A percentile compares a stretch with the other conserved stretches of the same genome.
These are phyloP conservation scores for Acarospora socialis DNA, from an alignment of 2,329 filamentous ascomycete genomes.

Conservation along the genomic window DNA sequence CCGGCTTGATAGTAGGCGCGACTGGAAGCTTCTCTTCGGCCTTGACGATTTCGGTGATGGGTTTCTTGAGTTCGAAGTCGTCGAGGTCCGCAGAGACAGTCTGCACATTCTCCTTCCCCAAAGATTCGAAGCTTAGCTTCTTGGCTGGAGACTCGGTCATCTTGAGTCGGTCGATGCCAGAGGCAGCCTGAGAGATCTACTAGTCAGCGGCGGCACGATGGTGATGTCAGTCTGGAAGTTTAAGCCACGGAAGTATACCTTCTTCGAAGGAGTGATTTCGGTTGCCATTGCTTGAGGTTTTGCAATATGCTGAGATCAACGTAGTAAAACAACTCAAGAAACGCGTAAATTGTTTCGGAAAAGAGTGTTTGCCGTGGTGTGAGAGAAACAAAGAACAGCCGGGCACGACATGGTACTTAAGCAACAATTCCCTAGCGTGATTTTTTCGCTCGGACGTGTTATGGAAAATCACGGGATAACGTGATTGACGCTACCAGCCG, in stretches of 20 bases:
- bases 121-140: slow-evolving; percentile 64
- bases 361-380: slow-evolving; percentile 11
- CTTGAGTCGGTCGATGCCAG: slow-evolving; percentile 74
- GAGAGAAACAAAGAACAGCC: slow-evolving; percentile 13
- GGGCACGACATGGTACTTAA: too few relatives aligned
- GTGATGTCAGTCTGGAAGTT: slow-evolving; percentile 21
- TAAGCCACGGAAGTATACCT: slow-evolving; percentile 40
- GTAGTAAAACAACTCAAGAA: neutral
- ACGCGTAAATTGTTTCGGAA: too few relatives aligned
- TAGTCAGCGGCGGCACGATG: slow-evolving; percentile 19
- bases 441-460: too few relatives aligned
- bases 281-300: slow-evolving; percentile 50
- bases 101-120: slow-evolving; percentile 69
- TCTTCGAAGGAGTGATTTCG: slow-evolving; percentile 60
- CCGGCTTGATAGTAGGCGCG: slow-evolving; percentile 43
- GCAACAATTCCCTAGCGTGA: too few relatives aligned
- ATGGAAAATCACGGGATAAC: too few relatives aligned
- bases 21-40: slow-evolving; percentile 19
- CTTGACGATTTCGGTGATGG: slow-evolving; percentile 33
- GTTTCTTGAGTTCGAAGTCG: slow-evolving; percentile 45
- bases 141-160: slow-evolving; percentile 79
- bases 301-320: slow-evolving; percentile 4
- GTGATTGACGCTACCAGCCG: too few relatives aligned
- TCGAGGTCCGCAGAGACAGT: slow-evolving; percentile 37
- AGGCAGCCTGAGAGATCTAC: slow-evolving; percentile 51